Conservation (phyloP, 257 asterid species). For the Misopates orontium region DNA sequence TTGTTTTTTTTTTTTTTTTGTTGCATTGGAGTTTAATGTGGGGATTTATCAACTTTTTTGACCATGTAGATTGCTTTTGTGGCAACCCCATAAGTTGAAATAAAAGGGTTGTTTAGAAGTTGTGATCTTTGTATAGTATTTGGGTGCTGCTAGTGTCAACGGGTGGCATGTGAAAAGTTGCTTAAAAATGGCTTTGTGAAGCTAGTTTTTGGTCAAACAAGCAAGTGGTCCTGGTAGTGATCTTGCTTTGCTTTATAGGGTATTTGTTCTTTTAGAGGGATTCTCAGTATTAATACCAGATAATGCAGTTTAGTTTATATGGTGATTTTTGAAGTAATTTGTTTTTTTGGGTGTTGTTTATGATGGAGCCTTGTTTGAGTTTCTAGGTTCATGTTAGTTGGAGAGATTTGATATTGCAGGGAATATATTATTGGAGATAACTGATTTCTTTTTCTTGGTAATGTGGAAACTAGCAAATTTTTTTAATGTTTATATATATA, state of each 20-base stretch:
- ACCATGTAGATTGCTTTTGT: constrained; percentile 12
- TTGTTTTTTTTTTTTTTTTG: no score
- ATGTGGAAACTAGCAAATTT: neutral
- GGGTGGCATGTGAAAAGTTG: constrained; percentile 40
- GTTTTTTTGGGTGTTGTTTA: constrained; percentile 11
- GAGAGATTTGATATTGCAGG: neutral
- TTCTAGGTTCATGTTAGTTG: neutral
- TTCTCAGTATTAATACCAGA: neutral
- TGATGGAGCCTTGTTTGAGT: constrained; percentile 7
- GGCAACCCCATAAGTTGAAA: constrained; percentile 10
- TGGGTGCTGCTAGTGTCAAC: constrained; percentile 33
- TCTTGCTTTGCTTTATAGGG: constrained; percentile 4
- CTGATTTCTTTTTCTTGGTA: neutral
- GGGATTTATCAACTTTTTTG: constrained; percentile 26
- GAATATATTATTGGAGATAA: no score
- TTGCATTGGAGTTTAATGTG: no score
- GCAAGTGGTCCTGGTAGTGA: constrained; percentile 7
- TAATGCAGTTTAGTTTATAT: no score
- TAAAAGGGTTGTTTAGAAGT: constrained; percentile 4
- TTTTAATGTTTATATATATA: neutral
- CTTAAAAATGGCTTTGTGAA: constrained; percentile 22
- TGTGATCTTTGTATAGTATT: constrained; percentile 18
- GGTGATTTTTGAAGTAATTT: constrained; percentile 3
- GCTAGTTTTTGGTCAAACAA: constrained; percentile 9
- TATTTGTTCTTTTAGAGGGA: constrained; percentile 15